Evolutionary conservation across 352 stramenopile genomes (phyloP).

Genomic region (Globisporangium viniferum): DNA sequence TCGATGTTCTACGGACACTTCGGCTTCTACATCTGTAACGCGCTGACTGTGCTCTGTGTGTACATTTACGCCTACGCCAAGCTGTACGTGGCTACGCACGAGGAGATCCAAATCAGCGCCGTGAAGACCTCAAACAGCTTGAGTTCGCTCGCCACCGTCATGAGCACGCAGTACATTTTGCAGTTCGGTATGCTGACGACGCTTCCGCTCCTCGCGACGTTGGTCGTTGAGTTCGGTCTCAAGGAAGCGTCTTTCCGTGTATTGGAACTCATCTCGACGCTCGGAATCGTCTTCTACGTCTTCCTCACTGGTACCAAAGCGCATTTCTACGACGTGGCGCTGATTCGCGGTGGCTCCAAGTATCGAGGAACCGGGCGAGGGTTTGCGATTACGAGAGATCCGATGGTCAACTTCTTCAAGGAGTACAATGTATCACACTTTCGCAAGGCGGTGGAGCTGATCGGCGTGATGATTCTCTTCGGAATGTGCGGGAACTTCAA

Average conservation of each 20-base stretch:
- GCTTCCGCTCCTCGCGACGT: slow-evolving; percentile 69
- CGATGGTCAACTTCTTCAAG: slow-evolving; percentile 89
- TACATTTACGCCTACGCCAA: slow-evolving; percentile 87
- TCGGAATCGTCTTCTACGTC: slow-evolving; percentile 86
- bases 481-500: slow-evolving; percentile 76
- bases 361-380: slow-evolving; percentile 84
- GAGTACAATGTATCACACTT: slow-evolving; percentile 87
- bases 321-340: slow-evolving; percentile 83
- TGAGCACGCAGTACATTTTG: slow-evolving; percentile 86
- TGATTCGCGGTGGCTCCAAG: slow-evolving; percentile 83
- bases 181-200: slow-evolving; percentile 87
- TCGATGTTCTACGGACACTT: slow-evolving; percentile 89
- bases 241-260: slow-evolving; percentile 74
- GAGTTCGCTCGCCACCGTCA: slow-evolving; percentile 63
- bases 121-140: slow-evolving; percentile 63
- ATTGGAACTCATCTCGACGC: slow-evolving; percentile 68
- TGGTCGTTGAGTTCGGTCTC: slow-evolving; percentile 80
- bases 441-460: slow-evolving; percentile 84
- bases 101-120: slow-evolving; percentile 50
- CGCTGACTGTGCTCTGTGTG: slow-evolving; percentile 81
- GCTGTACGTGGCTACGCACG: slow-evolving; percentile 75
- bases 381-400: slow-evolving; percentile 83
- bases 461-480: slow-evolving; percentile 83
- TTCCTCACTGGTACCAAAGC: slow-evolving; percentile 86
- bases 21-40: slow-evolving; percentile 89